phyloP scores from a whole-genome alignment of 306 rosid species.

The Trichosanthes cucumerina region DNA sequence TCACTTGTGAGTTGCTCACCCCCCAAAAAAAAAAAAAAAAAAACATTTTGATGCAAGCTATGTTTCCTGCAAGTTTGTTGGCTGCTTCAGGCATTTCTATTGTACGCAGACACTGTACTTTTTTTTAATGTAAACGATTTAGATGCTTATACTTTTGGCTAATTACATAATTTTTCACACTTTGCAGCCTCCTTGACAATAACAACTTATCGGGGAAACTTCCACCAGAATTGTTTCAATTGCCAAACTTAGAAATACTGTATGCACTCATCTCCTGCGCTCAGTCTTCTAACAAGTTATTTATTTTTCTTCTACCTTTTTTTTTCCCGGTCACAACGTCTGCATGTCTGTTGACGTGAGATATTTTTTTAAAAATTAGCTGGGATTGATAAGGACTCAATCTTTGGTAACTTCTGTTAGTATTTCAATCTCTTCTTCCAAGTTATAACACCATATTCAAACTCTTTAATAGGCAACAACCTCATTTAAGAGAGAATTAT shows the following conservation, averaged over 20 bases:
- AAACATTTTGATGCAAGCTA: not conserved
- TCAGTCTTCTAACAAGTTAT: not conserved
- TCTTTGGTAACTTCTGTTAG: not conserved
- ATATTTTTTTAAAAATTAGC: not conserved
- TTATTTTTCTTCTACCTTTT: not conserved
- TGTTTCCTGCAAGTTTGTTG: not conserved
- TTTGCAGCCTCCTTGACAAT: conserved; percentile 88
- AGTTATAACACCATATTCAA: not conserved
- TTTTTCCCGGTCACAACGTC: not conserved
- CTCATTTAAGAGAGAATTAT: not conserved
- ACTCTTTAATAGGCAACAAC: not conserved
- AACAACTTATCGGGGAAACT: conserved; percentile 82
- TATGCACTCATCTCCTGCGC: conserved; percentile 15
- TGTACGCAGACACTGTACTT: not conserved
- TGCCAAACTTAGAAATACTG: conserved; percentile 45
- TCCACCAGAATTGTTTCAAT: conserved; percentile 40
- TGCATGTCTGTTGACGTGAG: not conserved
- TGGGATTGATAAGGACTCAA: not conserved
- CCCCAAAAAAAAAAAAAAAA: too few relatives aligned
- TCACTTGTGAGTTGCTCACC: conserved; percentile 59
- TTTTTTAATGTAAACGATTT: not conserved
- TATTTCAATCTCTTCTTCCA: not conserved
- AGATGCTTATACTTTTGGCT: not conserved
- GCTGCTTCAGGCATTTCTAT: not conserved
- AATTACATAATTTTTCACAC: not conserved